Evolutionary conservation across 2,329 filamentous ascomycete genomes (phyloP), one percentile per base, ranked within the genome.

Genomic region (Dothideomycetes sp.): DNA sequence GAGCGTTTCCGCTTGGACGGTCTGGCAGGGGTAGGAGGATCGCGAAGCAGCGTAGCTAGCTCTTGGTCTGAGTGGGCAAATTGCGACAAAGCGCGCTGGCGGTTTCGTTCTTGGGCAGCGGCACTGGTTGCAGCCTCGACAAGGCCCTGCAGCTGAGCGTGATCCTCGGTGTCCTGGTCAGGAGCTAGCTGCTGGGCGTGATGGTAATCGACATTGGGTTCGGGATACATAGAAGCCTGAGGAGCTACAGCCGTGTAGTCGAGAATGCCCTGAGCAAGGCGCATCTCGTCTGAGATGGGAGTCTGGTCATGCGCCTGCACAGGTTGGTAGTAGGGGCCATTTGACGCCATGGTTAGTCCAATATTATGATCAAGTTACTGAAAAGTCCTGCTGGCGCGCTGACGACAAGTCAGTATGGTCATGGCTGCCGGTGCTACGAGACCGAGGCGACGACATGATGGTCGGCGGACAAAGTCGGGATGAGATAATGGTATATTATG

Each of bases 31-130:
- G 24, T 18, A 20, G 40, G 28, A 16, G 31, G 38, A 10, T 41
- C 38, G 17, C 34, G 41, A 11, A 43, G 18, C 34, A 44, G 23
- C 7, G 41, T 25, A 11, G 22, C 34, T 10, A 44, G 28, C 5
- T 37, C 41, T 19, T 44, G 34, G 17, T 39, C 29, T 9, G 33
- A 32, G 4, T 37, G 33, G 6, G 34, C 42, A 13, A 33, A 38
- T 2, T 34, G 35, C 1, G 22, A 13, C 12, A 33, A 15, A n/a
- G 20, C 25, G 24, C 35, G 34, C 25, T 44, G 42, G 23, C 42
- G 2, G 60, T 34, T 39, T n/a, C 32, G 42, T 19, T 45, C 45
- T 23, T 45, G 42, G 17, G 31, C 42, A 13, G 46, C 46, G 13
- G 41, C 44, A 16, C 24, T 46, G 15, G 43, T 43, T 7, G 46